Conservation (phyloP, 164 flowering plant species). For the Tinospora cordifolia region DNA sequence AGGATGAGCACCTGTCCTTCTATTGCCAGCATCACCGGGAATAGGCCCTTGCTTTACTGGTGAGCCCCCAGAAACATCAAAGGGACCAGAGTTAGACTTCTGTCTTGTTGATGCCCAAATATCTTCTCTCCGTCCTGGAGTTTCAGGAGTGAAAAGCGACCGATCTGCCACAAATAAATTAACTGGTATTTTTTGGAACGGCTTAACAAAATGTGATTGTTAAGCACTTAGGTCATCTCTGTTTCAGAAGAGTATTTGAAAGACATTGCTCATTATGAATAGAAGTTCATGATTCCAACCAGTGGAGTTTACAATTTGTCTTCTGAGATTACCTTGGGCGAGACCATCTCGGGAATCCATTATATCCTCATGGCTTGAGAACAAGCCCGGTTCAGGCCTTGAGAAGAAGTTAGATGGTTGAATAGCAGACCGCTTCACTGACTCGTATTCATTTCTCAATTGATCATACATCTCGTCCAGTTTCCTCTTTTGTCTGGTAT, state of each 20-base stretch:
- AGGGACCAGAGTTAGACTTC: slow-evolving; percentile 63
- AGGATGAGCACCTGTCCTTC: slow-evolving; percentile 42
- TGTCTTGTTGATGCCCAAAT: slow-evolving; percentile 72
- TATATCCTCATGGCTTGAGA: slow-evolving; percentile 54
- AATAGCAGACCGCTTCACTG: slow-evolving; percentile 78
- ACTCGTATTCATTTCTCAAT: slow-evolving; percentile 76
- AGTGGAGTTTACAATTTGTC: background rate
- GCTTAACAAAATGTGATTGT: slow-evolving; percentile 11
- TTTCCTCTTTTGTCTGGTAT: slow-evolving; percentile 84
- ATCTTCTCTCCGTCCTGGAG: slow-evolving; percentile 96
- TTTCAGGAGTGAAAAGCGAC: slow-evolving; percentile 69
- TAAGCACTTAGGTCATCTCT: slow-evolving; percentile 8
- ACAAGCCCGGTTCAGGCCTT: slow-evolving; percentile 65
- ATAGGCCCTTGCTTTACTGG: slow-evolving; percentile 49
- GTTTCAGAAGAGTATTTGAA: slow-evolving; percentile 6
- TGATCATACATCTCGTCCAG: slow-evolving; percentile 99
- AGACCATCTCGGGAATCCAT: slow-evolving; percentile 65
- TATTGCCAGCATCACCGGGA: slow-evolving; percentile 40
- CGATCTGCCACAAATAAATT: slow-evolving; percentile 81
- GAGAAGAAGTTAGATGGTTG: slow-evolving; percentile 80
- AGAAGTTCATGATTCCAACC: background rate
- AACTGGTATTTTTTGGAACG: slow-evolving; percentile 43
- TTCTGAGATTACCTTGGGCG: slow-evolving; percentile 60
- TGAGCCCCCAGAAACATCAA: slow-evolving; percentile 59
- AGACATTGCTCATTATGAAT: background rate